Conservation (phyloP, 257 asterid genomes). For the Salvia rosmarinus region DNA sequence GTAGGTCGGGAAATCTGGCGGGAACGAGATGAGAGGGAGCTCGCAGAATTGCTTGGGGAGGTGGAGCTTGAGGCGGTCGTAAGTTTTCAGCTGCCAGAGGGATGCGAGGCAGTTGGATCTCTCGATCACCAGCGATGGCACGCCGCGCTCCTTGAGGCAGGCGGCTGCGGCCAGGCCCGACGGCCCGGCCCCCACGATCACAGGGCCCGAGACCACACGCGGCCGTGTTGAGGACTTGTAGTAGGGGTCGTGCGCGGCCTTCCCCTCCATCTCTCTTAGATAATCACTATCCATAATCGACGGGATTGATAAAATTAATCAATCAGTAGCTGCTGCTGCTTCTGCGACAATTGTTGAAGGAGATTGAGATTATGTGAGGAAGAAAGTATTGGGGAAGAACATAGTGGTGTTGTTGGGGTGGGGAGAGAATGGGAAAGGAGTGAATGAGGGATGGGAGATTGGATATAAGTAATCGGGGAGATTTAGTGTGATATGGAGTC, state of each 20-base stretch:
- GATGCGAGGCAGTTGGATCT: slow-evolving; percentile 83
- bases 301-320: too few species aligned
- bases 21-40: slow-evolving; percentile 77
- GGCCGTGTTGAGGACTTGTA: not conserved
- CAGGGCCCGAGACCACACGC: slow-evolving; percentile 58
- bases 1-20: slow-evolving; percentile 67
- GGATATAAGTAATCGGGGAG: not conserved
- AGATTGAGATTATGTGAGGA: not conserved
- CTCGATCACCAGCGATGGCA: slow-evolving; percentile 66
- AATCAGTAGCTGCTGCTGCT: too few species aligned
- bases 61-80: slow-evolving; percentile 80
- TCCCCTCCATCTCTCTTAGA: slow-evolving; percentile 60
- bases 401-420: too few species aligned
- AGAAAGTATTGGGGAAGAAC: not conserved
- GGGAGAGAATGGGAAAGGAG: slow-evolving; percentile 1
- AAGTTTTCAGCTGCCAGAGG: slow-evolving; percentile 80
- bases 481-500: not conserved
- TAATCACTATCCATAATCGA: slow-evolving; percentile 19
- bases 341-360: too few species aligned
- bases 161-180: slow-evolving; percentile 87
- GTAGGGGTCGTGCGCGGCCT: slow-evolving; percentile 58
- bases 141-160: slow-evolving; percentile 55
- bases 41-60: slow-evolving; percentile 83
- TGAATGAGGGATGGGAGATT: slow-evolving; percentile 27
- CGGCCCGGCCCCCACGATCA: slow-evolving; percentile 87